Conservation (phyloP, 345 rosid species). For the Syzygium jambos region DNA sequence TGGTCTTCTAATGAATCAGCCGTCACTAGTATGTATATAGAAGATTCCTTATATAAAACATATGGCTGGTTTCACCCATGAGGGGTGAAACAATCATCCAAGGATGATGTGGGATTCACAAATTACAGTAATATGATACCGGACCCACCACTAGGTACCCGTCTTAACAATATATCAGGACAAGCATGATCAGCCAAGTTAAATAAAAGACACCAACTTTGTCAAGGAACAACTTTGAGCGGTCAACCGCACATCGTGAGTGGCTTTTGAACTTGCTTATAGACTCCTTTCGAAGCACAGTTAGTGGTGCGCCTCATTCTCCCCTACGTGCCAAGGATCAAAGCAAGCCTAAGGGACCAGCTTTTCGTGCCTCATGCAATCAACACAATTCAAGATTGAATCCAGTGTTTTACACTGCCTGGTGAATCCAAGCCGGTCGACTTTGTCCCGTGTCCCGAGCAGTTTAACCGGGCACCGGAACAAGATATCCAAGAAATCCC, state of each 20-base stretch:
- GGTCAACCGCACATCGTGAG: background rate
- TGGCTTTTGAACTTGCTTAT: background rate
- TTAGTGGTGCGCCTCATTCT: background rate
- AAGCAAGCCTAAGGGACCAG: slow-evolving; percentile 33
- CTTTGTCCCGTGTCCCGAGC: slow-evolving; percentile 63
- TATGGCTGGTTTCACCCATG: background rate
- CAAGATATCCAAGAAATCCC: slow-evolving; percentile 66
- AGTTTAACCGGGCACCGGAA: slow-evolving; percentile 64
- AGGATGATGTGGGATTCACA: background rate
- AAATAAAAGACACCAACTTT: background rate
- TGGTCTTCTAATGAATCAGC: background rate
- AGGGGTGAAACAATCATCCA: background rate
- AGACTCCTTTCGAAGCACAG: background rate
- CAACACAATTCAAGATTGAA: slow-evolving; percentile 67
- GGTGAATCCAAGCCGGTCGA: slow-evolving; percentile 53
- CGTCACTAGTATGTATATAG: background rate
- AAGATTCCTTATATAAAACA: background rate
- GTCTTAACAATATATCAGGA: background rate
- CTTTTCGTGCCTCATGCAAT: slow-evolving; percentile 60
- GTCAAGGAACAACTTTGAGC: background rate
- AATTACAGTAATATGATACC: background rate
- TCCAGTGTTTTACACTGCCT: slow-evolving; percentile 48
- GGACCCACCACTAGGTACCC: background rate
- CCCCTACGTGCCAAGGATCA: background rate
- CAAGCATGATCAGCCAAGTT: background rate